Base-by-base conservation (phyloP, 805 yeast species). In the Pichia phayaonensis region DNA sequence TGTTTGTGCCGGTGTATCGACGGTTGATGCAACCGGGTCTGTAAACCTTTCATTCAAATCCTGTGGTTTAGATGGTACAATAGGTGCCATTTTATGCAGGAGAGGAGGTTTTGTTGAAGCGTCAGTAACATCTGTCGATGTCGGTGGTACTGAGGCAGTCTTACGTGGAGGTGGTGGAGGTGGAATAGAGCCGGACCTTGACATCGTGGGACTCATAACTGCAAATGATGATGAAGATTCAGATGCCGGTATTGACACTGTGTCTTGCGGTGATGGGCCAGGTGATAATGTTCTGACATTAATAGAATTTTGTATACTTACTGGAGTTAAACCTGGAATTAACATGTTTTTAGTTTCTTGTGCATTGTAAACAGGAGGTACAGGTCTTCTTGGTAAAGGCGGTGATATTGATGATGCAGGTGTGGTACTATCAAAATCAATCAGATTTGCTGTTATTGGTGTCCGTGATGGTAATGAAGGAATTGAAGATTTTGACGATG, bases 161-260 rank as follows among this genome's bases (percentile, higher is more conserved):
- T 60, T 56, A 7, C 66, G 62, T 10, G 65, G 67, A 2, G 68
- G 67, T 3, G 63, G 64, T 0, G 65, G 66, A 2, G 69, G 69
- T 10, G 62, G 59, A 8, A 48, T 41, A 46, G 41, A 61, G 16
- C 60, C 58, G 2, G 63, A 59, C 10, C 63, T 53, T 8, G 69
- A 63, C 29, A 61, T 52, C 2, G 66, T 65, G 26, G 69, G 69
- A 29, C 56, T 52, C 69, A 65, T 65, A 12, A 62, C 67, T 21
- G 31, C 23, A 2, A 15, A 11, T 10, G 47, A 38, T n/a, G 46
- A 16, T 20, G 50, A 23, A 22, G 21, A 6, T 15, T 26, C 22
- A 20, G 38, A 31, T 15, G 26, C n/a, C 5, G 47, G 12, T 21
- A n/a, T 41, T 34, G 38, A 34, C 6, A 16, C 10, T 6, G 20